Conservation (phyloP, 2,329 filamentous ascomycete genomes). For the Ophiostoma tasmaniense region DNA sequence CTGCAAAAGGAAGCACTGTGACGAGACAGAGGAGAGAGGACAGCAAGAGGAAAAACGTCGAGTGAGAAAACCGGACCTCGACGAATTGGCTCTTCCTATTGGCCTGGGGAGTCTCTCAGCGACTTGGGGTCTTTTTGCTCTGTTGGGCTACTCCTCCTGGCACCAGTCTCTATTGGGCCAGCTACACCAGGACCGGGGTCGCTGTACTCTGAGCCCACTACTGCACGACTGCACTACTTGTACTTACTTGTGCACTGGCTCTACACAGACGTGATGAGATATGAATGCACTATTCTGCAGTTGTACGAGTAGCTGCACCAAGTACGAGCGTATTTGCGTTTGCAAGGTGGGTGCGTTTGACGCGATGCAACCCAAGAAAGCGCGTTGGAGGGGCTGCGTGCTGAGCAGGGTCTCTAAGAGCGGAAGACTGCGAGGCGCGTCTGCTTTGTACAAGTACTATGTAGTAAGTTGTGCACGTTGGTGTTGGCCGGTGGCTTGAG, state of each 20-base stretch:
- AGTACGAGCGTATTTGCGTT: neutral
- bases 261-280: neutral
- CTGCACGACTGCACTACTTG: neutral
- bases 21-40: neutral
- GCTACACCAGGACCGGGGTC: neutral
- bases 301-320: neutral
- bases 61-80: neutral
- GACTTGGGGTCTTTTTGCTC: neutral
- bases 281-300: neutral
- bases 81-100: slow-evolving; percentile 9
- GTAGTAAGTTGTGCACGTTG: neutral
- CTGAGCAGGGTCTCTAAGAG: no score
- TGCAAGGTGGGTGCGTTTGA: neutral
- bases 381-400: neutral
- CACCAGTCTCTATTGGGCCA: slow-evolving; percentile 5
- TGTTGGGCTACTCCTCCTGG: neutral
- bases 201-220: no score
- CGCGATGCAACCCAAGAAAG: slow-evolving; percentile 14
- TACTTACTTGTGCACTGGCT: neutral
- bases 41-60: neutral
- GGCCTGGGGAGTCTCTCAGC: neutral
- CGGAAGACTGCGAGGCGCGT: neutral
- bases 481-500: neutral
- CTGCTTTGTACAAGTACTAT: neutral
- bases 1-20: neutral